Percentiles rank a stretch among this genome's conserved stretches.
phyloP scores from a whole-genome alignment of 306 rosid species.

The Casuarina glauca region DNA sequence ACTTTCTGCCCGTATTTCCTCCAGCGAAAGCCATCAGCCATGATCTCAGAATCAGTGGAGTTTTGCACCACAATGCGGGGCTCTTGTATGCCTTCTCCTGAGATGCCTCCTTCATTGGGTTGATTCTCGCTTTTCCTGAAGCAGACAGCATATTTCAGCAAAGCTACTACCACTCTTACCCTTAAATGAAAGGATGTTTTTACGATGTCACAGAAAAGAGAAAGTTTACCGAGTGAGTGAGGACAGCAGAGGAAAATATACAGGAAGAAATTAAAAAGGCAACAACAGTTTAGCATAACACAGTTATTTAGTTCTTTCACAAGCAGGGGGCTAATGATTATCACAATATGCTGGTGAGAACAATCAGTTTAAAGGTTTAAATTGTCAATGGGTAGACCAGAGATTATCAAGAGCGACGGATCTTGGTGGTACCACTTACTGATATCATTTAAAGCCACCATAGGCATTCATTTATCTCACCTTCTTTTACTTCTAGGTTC shows the following conservation, averaged over 20 bases:
- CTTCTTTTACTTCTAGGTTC: conserved; percentile 70
- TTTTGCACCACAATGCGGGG: conserved; percentile 60
- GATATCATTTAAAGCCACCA: not conserved
- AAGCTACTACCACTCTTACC: conserved; percentile 7
- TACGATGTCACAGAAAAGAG: conserved; percentile 1
- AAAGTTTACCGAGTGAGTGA: not conserved
- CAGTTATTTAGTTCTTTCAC: not conserved
- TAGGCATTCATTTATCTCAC: conserved; percentile 31
- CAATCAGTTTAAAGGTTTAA: no score
- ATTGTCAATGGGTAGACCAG: no score
- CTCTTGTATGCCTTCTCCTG: conserved; percentile 60
- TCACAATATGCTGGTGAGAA: not conserved
- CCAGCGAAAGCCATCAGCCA: conserved; percentile 92
- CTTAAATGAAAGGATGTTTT: conserved; percentile 1
- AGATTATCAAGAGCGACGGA: not conserved
- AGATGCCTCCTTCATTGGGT: conserved; percentile 48
- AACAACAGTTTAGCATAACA: conserved; percentile 2
- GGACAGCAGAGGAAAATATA: not conserved
- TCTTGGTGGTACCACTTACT: not conserved
- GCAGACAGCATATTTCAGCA: conserved; percentile 22
- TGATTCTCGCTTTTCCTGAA: conserved; percentile 68
- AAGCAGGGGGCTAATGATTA: not conserved
- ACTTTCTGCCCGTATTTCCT: conserved; percentile 98
- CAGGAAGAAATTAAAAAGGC: not conserved
- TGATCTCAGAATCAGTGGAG: conserved; percentile 54